phyloP scores from a whole-genome alignment of 768 basidiomycete genomes.

The Royoungia palumana region DNA sequence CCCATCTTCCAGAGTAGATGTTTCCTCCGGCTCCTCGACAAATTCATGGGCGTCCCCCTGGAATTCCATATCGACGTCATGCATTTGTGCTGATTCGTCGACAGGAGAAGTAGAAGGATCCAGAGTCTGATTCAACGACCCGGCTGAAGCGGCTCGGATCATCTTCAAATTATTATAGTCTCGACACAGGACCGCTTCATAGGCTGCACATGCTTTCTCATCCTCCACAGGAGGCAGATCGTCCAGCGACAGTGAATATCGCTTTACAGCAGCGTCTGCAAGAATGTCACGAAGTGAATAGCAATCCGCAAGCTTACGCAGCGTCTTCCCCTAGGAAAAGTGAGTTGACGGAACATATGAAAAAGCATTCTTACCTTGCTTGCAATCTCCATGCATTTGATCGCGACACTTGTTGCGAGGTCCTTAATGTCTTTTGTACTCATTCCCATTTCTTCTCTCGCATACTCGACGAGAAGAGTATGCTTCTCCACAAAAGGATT shows the following conservation, averaged over 20 bases:
- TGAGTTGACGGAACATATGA: constrained; percentile 8
- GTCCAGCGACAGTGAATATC: constrained; percentile 50
- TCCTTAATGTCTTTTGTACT: constrained; percentile 38
- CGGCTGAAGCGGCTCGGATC: constrained; percentile 19
- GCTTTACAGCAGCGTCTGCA: constrained; percentile 43
- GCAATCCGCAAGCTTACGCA: constrained; percentile 52
- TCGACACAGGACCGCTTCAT: constrained; percentile 51
- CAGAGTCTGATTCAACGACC: constrained; percentile 9
- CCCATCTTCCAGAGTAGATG: constrained; percentile 8
- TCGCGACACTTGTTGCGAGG: constrained; percentile 58
- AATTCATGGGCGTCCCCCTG: constrained; percentile 17
- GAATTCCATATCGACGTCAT: constrained; percentile 8
- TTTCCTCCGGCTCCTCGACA: constrained; percentile 18
- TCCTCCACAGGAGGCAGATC: constrained; percentile 56
- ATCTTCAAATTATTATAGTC: constrained; percentile 43
- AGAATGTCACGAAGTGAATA: constrained; percentile 46
- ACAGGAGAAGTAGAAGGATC: constrained; percentile 1
- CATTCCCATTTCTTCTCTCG: constrained; percentile 42
- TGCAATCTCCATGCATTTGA: constrained; percentile 56
- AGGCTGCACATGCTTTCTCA: constrained; percentile 40
- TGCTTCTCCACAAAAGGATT: constrained; percentile 70
- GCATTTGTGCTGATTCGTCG: constrained; percentile 11
- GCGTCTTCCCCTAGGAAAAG: constrained; percentile 56
- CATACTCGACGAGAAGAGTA: constrained; percentile 50
- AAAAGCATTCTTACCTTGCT: constrained; percentile 38